Evolutionary conservation across 2,329 filamentous ascomycete species (phyloP), one percentile per base, ranked within the genome.

Genomic region (Beauveria pseudobassiana): DNA sequence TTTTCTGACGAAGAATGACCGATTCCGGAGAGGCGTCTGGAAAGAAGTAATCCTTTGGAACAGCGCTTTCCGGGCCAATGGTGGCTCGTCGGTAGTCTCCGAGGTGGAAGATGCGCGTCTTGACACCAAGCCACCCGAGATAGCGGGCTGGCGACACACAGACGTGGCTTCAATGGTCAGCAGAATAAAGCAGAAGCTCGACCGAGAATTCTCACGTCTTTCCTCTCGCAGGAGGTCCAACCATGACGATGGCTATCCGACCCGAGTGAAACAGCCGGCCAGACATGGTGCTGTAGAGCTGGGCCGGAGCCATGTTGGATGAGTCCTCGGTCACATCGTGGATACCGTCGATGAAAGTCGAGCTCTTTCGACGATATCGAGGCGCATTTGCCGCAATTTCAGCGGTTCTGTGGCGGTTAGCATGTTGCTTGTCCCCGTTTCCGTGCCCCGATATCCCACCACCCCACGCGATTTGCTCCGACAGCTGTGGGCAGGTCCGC

Each of bases 11-110:
- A 55, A 99, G 79, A 66, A 98, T 86, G n/a, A 98, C 90, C 1
- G 95, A 96, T 14, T 90, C 85, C 4, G 93, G 91, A 28, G 92
- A 95, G 30, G 96, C 93, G 71, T 98, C 93, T 28, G 96, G 89
- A 73, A 93, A 96, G 78, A 99, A 99, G 75, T 99, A 99, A 73
- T 99, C 95, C 65, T 96, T 91, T 1, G 95, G 96, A 18, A 99
- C 89, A 62, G 93, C 86, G 62, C 88, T 88, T 16, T 87, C 91
- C 48, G 87, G 85, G 20, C 91, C 92, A 65, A 98, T 86, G 18
- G 93, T 96, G 38, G 92, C 93, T 72, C 95, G 86, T 67, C 95
- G 89, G 74, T 99, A 99, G 76, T 99, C 95, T 62, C 96, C 95
- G 18, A 99, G 81, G 73, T 99, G 95, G 73, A 99, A 99, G 68